These are phyloP conservation scores for Elsinoe arachidis DNA, from an alignment of 2,329 filamentous ascomycete genomes.

Conservation along the genomic window DNA sequence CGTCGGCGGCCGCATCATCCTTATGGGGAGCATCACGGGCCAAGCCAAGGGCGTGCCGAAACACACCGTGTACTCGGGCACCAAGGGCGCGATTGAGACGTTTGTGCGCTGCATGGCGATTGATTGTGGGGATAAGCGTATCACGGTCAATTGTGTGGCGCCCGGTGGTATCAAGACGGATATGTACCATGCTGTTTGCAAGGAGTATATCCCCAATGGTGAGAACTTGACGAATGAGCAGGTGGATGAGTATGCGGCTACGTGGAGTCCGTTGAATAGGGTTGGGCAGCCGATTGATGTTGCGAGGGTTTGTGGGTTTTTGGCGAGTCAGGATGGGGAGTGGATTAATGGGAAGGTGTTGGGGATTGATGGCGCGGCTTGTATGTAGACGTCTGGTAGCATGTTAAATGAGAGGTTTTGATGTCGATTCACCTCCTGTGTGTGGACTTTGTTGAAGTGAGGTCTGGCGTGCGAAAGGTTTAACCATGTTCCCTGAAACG, in stretches of 20 bases:
- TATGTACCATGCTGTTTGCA: conserved; percentile 55
- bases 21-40: conserved; percentile 49
- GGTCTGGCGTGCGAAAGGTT: too few relatives aligned
- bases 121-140: conserved; percentile 46
- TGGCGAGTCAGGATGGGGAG: conserved; percentile 51
- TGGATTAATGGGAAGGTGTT: conserved; percentile 49
- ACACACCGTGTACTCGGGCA: conserved; percentile 46
- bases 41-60: conserved; percentile 49
- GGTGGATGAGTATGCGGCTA: conserved; percentile 54
- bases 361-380: conserved; percentile 36
- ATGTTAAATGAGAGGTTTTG: too few relatives aligned
- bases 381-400: conserved; percentile 25
- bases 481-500: too few relatives aligned
- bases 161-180: conserved; percentile 49
- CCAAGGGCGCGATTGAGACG: conserved; percentile 47
- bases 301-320: conserved; percentile 54
- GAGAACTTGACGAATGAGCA: conserved; percentile 48
- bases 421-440: too few relatives aligned
- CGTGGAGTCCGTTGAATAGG: conserved; percentile 56
- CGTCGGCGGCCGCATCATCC: conserved; percentile 44
- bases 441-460: too few relatives aligned
- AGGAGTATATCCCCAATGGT: conserved; percentile 53
- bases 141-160: conserved; percentile 53
- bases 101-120: conserved; percentile 48
- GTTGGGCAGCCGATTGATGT: conserved; percentile 61